Evolutionary conservation across 2,329 filamentous ascomycete genomes (phyloP), one percentile per base, ranked within the genome.

Genomic region (Trichoderma endophyticum): DNA sequence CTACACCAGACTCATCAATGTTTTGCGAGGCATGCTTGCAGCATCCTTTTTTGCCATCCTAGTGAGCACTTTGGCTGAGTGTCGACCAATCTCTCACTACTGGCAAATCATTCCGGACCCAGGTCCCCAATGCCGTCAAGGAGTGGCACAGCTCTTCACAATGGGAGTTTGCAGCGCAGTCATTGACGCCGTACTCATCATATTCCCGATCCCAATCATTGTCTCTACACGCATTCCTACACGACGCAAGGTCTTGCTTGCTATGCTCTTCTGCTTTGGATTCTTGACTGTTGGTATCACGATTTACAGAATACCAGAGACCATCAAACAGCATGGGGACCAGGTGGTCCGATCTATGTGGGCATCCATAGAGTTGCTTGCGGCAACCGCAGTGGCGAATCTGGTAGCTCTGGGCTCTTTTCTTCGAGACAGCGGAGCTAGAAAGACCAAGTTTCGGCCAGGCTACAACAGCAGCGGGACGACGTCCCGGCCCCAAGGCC

Each of bases 391-490:
- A 57, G 63, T 66, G 18, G 63, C 63, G 34, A 66, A 66, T 39
- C 12, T 66, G 32, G 63, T 66, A 36, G 63, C 63, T 57, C 15
- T 66, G 21, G 63, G 63, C 4, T 66, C 63, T n/a, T 66, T 66
- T 5, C 30, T 66, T 9, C 36, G 63, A 39, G 63, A 66, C 12
- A 66, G 63, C 48, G 63, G 63, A 66, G 63, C 51, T 15, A 57
- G 63, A n/a, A 66, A 66, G 63, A 66, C 26, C 63, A 66, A 66
- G n/a, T 66, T 66, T 57, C 63, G 63, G 21, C 63, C 63, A 28
- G 21, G 34, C 5, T 66, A 66, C 63, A 26, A 66, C 21, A 66
- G 63, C 30, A 66, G 63, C 32, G 63, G 63, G 15, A 66, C 63
- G 11, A 28, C 30, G 4, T 66, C 63, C 5, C 32, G 32, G 12